These are phyloP conservation scores for Phaseolus coccineus DNA, from an alignment of 331 rosid species.

Conservation along the genomic window DNA sequence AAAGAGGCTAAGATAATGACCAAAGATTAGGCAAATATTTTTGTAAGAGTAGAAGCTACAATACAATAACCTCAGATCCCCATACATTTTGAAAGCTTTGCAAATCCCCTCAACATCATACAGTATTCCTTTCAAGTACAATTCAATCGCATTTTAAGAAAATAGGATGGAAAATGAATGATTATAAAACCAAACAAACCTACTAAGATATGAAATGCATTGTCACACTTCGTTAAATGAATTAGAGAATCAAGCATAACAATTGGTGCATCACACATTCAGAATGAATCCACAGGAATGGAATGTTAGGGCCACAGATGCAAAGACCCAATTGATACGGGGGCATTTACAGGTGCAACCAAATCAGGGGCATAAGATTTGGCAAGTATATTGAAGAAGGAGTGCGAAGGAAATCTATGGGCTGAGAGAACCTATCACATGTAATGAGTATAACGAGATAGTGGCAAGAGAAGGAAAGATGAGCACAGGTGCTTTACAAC, in stretches of 20 bases:
- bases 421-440: background rate
- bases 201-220: constrained; percentile 28
- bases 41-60: constrained; percentile 16
- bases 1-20: constrained; percentile 2
- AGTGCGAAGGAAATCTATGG: background rate
- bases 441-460: background rate
- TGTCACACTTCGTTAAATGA: background rate
- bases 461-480: background rate
- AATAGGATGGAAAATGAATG: constrained; percentile 11
- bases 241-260: constrained; percentile 2
- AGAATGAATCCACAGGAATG: background rate
- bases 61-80: constrained; percentile 23
- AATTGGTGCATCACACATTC: constrained; percentile 5
- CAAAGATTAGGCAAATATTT: constrained; percentile 18
- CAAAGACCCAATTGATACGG: background rate
- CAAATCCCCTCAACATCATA: background rate
- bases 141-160: constrained; percentile 19
- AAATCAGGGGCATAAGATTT: background rate
- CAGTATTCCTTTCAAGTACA: constrained; percentile 13
- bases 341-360: background rate
- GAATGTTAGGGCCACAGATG: background rate
- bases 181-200: constrained; percentile 6
- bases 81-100: constrained; percentile 11
- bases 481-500: background rate
- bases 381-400: background rate